Conservation (phyloP, 2,329 filamentous ascomycete genomes). For the Trichoderma semiorbis region DNA sequence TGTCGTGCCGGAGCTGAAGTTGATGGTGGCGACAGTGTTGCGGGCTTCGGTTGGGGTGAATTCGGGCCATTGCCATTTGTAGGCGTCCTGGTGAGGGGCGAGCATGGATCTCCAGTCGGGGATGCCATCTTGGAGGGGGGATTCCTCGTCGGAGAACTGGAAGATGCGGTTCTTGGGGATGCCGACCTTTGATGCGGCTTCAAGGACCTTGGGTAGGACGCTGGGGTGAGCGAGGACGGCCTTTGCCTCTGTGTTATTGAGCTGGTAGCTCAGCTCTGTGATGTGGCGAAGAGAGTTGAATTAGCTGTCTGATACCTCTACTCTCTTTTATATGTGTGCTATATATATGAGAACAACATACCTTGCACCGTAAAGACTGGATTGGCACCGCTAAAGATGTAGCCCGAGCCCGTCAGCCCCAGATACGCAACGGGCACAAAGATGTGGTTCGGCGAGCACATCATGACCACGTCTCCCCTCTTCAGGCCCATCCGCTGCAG, state of each 20-base stretch:
- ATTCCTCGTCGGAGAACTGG: slow-evolving; percentile 44
- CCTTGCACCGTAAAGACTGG: slow-evolving; percentile 48
- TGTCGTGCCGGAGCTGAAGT: slow-evolving; percentile 51
- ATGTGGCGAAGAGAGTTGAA: not conserved
- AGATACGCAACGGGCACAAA: slow-evolving; percentile 54
- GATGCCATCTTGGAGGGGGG: slow-evolving; percentile 31
- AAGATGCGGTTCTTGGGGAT: slow-evolving; percentile 44
- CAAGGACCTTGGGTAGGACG: slow-evolving; percentile 41
- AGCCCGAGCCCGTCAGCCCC: slow-evolving; percentile 50
- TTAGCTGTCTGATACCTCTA: not conserved
- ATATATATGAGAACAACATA: slow-evolving; percentile 24
- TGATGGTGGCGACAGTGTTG: slow-evolving; percentile 41
- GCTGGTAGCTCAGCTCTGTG: slow-evolving; percentile 49
- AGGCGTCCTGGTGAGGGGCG: slow-evolving; percentile 30
- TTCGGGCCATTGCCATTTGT: slow-evolving; percentile 40
- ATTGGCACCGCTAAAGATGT: slow-evolving; percentile 53
- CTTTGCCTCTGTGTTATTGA: slow-evolving; percentile 49
- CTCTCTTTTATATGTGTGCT: not conserved
- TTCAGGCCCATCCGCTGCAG: slow-evolving; percentile 44
- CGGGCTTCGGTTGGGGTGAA: slow-evolving; percentile 35
- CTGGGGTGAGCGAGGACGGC: slow-evolving; percentile 47
- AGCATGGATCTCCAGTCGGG: slow-evolving; percentile 42
- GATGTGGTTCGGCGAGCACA: slow-evolving; percentile 53
- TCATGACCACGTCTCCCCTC: slow-evolving; percentile 50
- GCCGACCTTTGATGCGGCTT: slow-evolving; percentile 39